Conservation (phyloP, 208 protist species). For the Giardia duodenalis region DNA sequence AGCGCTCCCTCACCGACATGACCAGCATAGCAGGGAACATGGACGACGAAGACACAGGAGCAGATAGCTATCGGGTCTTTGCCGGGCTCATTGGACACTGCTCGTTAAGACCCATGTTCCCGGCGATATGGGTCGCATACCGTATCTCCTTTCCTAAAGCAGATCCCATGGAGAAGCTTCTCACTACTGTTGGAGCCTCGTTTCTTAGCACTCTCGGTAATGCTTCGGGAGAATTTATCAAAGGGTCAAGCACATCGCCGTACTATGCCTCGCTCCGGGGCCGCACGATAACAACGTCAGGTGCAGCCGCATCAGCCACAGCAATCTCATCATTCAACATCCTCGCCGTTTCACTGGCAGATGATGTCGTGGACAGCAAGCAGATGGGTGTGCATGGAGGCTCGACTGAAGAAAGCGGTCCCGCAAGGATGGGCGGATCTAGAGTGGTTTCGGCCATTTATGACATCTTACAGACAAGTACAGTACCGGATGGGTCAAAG, state of each 20-base stretch:
- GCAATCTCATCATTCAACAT: too few species aligned
- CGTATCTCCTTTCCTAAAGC: not conserved
- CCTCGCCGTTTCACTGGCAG: not conserved
- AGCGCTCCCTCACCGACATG: not conserved
- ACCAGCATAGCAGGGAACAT: not conserved
- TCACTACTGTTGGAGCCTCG: not conserved
- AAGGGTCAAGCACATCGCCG: not conserved
- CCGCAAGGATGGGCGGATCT: not conserved
- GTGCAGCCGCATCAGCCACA: too few species aligned
- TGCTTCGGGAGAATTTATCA: not conserved
- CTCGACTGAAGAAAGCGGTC: not conserved
- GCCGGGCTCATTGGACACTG: not conserved
- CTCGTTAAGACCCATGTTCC: not conserved
- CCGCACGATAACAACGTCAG: not conserved
- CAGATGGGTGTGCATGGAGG: not conserved
- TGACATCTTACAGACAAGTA: too few species aligned
- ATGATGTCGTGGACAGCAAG: not conserved
- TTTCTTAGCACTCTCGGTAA: not conserved
- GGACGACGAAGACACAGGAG: not conserved
- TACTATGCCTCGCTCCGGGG: not conserved
- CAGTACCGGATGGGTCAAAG: not conserved
- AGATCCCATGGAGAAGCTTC: not conserved
- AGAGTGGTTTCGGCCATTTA: too few species aligned
- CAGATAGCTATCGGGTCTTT: not conserved
- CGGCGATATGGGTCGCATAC: not conserved